phyloP scores from a whole-genome alignment of 2,329 filamentous ascomycete species.

The Hypoxylon rubiginosum region DNA sequence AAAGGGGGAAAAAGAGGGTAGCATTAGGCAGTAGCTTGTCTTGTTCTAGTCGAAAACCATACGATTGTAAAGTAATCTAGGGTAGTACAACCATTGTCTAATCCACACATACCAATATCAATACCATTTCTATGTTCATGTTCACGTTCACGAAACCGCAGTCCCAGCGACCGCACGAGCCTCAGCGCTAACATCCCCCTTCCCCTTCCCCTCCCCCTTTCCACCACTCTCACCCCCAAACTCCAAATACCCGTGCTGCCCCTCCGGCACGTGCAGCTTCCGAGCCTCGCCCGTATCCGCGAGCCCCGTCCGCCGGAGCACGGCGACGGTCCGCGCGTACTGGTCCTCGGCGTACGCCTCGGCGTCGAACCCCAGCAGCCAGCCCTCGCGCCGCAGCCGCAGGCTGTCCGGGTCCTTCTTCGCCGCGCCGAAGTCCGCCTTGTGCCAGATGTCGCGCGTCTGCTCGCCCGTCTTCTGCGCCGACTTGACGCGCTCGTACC shows the following conservation, averaged over 20 bases:
- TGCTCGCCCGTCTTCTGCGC: constrained; percentile 63
- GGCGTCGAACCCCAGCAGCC: constrained; percentile 64
- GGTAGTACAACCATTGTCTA: constrained; percentile 12
- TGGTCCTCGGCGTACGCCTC: constrained; percentile 61
- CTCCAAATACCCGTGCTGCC: constrained; percentile 47
- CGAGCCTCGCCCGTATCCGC: constrained; percentile 39
- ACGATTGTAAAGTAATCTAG: too few relatives aligned
- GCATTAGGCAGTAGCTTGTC: constrained; percentile 5
- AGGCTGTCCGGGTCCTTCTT: constrained; percentile 59
- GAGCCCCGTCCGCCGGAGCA: constrained; percentile 42
- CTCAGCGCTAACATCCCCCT: constrained; percentile 18
- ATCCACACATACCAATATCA: constrained; percentile 8
- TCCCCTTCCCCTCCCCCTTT: not conserved
- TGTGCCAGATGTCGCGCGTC: constrained; percentile 65
- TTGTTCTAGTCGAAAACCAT: constrained; percentile 7
- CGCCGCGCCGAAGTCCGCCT: constrained; percentile 63
- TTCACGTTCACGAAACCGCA: constrained; percentile 22
- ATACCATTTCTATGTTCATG: constrained; percentile 9
- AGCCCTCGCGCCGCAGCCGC: constrained; percentile 61
- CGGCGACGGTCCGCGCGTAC: constrained; percentile 48
- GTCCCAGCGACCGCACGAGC: constrained; percentile 27
- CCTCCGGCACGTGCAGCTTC: constrained; percentile 47
- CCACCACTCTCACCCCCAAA: constrained; percentile 32
- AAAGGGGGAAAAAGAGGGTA: constrained; percentile 6
- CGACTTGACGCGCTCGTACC: constrained; percentile 62